Base-by-base conservation (phyloP, 495 filamentous ascomycete species). In the Chlorociboria aeruginascens region DNA sequence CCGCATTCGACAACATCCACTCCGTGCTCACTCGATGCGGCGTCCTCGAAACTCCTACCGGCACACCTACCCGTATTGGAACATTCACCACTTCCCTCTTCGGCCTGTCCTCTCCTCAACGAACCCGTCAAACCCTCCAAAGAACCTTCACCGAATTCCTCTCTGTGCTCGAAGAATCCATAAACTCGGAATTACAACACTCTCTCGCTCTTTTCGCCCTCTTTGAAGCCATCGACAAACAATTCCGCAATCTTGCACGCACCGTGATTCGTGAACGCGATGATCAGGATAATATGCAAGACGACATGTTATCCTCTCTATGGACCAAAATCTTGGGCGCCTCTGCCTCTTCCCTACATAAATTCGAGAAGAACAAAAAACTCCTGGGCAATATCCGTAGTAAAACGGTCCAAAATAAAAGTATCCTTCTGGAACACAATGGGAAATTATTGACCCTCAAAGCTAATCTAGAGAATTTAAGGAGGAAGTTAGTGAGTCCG, bases 91-190 rank as follows among this genome's bases (percentile, higher is more conserved):
- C 76, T 33, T 74, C 75, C 45, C 52, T 95, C 34, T 83, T 95
- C 46, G 89, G 89, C n/a, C 76, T 78, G 40, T 85, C 86, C 0
- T 71, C 76, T 2, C 76, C 81, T 1, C 86, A 95, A 58, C 81
- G 79, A 52, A 90, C 85, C n/a, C 78, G 77, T 12, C 67, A 76
- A 8, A 85, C 88, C 2, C 73, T 95, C 6, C 86, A 86, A 38
- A 78, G 85, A 35, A 89, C 87, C 12, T 95, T 95, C 56, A 80
- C 81, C 57, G 85, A 93, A 57, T 90, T 94, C 60, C 69, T 95
- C 7, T 73, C 74, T n/a, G 81, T 90, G 0, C 74, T 95, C 3
- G 89, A 95, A 65, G 87, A 94, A 50, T 82, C 81, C 35, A 93
- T 95, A 62, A 79, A 81, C 54, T 84, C 71, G 53, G 88, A 95